Base-by-base conservation (phyloP, 2,329 filamentous ascomycete species). In the Penicillium rolfsii region DNA sequence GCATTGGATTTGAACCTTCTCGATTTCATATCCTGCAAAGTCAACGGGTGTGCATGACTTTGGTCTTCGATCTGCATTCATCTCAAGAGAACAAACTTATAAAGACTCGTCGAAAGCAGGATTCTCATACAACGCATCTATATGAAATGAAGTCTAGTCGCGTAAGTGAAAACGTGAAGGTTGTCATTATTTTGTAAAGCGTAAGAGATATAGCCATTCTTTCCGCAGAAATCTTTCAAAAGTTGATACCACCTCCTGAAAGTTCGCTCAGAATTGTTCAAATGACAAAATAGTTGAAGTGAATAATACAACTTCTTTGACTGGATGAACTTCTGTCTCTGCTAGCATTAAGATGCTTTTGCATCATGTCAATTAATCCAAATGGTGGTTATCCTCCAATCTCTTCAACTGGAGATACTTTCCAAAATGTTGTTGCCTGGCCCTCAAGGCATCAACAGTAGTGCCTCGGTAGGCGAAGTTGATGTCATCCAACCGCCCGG, bases 401-500 rank as follows among this genome's bases (percentile, higher is more conserved):
- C 5, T 48, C 45, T 48, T 48, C 24, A 30, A 30, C 24, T 11
- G 9, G 4, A 22, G 24, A 8, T 7, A n/a, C 6, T 3, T 11
- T 33, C 12, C 26, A n/a, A 5, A 6, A 30, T 3, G 2, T 26
- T 40, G 8, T 3, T 58, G 50, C 60, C 38, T 52, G 16, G 35
- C 38, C 38, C 8, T 30, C 40, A 7, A 61, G 61, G 61, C 56
- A 33, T 1, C 2, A 26, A 50, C 2, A 8, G 14, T 4, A 16
- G 12, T 61, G 63, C 60, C 63, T 61, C 22, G 53, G 46, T 30
- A 40, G 52, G 38, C 52, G 55, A 55, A 62, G 56, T 64, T 65
- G 63, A 65, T 65, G 63, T 65, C 63, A 65, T 65, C 49, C 61
- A 64, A 60, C 52, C 54, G 49, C 52, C 50, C 53, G 58, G 49